Conservation (phyloP, 345 rosid genomes). For the Orychophragmus violaceus region DNA sequence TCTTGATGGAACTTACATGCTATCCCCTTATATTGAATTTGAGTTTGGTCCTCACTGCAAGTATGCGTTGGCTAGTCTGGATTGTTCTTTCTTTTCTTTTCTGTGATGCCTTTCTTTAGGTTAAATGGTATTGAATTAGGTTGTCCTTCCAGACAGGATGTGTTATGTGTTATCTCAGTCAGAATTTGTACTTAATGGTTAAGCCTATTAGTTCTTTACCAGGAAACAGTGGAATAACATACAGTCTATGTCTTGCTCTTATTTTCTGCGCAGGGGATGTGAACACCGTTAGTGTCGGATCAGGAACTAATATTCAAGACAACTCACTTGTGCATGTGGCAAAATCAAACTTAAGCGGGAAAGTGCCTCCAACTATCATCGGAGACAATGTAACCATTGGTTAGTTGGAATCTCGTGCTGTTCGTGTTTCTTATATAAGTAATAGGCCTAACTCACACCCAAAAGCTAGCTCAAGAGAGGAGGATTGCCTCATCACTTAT, state of each 20-base stretch:
- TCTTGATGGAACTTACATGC: neutral
- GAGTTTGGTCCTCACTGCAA: neutral
- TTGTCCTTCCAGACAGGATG: neutral
- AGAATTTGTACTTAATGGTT: neutral
- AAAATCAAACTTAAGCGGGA: constrained; percentile 88
- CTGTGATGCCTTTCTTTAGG: neutral
- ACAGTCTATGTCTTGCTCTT: neutral
- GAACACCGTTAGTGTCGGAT: constrained; percentile 70
- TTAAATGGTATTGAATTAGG: neutral
- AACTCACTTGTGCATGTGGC: constrained; percentile 96
- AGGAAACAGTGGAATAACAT: neutral
- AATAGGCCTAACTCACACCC: no score
- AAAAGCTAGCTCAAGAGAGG: no score
- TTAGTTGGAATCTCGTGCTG: constrained; percentile 35
- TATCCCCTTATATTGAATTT: neutral
- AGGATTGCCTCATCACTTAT: no score
- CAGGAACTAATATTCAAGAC: constrained; percentile 95
- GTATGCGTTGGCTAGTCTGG: neutral
- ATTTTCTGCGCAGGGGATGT: constrained; percentile 58
- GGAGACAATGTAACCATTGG: constrained; percentile 98
- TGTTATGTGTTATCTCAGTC: neutral
- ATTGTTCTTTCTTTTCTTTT: neutral
- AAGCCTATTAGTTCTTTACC: neutral
- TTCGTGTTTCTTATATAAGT: neutral
- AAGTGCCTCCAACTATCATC: constrained; percentile 69